These are phyloP conservation scores for Fusarium fujikuroi DNA, from an alignment of 2,329 filamentous ascomycete genomes.

Conservation along the genomic window DNA sequence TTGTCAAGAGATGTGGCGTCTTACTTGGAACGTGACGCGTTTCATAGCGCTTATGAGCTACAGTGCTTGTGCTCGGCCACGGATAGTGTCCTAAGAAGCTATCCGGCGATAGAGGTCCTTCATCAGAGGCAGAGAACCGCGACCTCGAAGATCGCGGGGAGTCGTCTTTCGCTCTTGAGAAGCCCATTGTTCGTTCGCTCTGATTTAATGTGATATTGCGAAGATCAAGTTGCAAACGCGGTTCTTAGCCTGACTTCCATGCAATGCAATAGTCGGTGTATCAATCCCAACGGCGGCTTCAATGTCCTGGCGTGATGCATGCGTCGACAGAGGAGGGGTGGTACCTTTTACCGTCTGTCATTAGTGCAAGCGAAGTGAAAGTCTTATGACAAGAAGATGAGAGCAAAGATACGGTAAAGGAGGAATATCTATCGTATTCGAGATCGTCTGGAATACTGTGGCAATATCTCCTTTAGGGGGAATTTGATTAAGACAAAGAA, in stretches of 20 bases:
- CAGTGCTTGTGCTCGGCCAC: constrained; percentile 28
- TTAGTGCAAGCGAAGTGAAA: constrained; percentile 11
- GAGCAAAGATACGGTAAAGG: background rate
- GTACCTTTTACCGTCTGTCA: constrained; percentile 19
- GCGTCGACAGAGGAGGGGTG: constrained; percentile 19
- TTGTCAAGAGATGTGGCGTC: background rate
- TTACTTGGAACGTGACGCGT: constrained; percentile 17
- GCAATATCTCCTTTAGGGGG: constrained; percentile 1
- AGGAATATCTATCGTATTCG: constrained; percentile 10
- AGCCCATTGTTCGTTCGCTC: constrained; percentile 5
- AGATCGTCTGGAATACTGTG: constrained; percentile 5
- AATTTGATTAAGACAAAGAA: background rate
- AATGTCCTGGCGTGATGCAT: constrained; percentile 25
- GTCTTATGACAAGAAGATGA: constrained; percentile 16
- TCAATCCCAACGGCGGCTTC: background rate
- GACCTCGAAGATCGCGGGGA: constrained; percentile 26
- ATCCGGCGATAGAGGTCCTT: constrained; percentile 21
- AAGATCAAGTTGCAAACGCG: constrained; percentile 1
- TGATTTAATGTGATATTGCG: background rate
- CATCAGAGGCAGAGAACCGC: constrained; percentile 20
- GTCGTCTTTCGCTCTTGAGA: constrained; percentile 6
- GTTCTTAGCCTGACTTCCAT: background rate
- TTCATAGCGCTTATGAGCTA: constrained; percentile 22
- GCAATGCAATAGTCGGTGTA: constrained; percentile 28
- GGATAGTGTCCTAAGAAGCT: constrained; percentile 31